Conservation (phyloP, 345 rosid genomes). For the Linum usitatissimum region DNA sequence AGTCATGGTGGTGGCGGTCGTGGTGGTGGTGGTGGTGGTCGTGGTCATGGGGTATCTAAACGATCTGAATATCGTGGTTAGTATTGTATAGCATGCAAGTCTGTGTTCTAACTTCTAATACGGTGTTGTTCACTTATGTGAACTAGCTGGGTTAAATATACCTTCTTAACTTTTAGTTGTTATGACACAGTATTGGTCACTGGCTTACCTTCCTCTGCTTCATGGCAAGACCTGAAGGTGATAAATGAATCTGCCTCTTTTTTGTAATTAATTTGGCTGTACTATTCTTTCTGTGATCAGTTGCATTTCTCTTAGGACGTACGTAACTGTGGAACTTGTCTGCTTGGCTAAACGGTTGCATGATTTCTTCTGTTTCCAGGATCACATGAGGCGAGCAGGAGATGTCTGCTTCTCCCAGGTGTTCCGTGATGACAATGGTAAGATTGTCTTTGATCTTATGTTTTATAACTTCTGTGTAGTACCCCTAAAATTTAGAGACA, state of each 20-base stretch:
- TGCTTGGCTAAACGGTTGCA: neutral
- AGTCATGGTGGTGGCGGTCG: conserved; percentile 3
- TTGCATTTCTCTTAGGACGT: neutral
- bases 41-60: conserved; percentile 3
- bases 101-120: neutral
- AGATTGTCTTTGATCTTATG: neutral
- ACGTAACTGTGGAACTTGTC: neutral
- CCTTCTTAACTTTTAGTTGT: neutral
- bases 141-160: neutral
- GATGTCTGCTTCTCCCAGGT: conserved; percentile 33
- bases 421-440: conserved; percentile 25
- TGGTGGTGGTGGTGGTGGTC: neutral
- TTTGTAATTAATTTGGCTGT: neutral
- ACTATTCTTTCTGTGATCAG: neutral
- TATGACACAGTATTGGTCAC: conserved; percentile 55
- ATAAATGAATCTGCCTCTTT: neutral
- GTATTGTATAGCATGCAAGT: neutral
- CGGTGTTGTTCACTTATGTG: neutral
- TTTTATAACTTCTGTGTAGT: too few species aligned
- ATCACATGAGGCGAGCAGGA: conserved; percentile 29
- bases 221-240: conserved; percentile 99
- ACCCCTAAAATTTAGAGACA: neutral
- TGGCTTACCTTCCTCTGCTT: conserved; percentile 91
- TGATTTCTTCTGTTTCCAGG: conserved; percentile 13
- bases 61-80: conserved; percentile 8